Evolutionary conservation across 2,329 filamentous ascomycete genomes (phyloP).

Genomic region (Paecilomyces dactylethromorphus): DNA sequence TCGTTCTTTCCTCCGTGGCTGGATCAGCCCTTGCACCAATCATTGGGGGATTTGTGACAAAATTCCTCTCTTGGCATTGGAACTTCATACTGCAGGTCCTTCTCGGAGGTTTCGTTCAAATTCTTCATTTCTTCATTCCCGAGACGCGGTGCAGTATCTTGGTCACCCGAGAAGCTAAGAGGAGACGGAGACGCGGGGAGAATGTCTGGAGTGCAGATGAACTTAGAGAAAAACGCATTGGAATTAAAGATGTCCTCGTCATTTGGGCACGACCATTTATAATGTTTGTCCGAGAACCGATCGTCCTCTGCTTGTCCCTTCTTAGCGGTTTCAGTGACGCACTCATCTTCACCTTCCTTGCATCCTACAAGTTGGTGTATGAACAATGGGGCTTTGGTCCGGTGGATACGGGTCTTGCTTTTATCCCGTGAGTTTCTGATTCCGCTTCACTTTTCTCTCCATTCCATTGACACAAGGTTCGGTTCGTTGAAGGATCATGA

Average conservation of each 20-base stretch:
- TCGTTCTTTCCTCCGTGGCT: conserved; percentile 52
- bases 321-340: conserved; percentile 60
- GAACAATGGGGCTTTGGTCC: conserved; percentile 52
- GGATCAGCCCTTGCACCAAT: conserved; percentile 45
- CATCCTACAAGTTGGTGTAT: conserved; percentile 56
- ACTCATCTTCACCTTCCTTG: conserved; percentile 61
- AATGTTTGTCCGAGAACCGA: conserved; percentile 60
- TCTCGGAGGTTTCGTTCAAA: conserved; percentile 48
- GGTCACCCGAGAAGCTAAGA: conserved; percentile 53
- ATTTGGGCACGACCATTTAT: conserved; percentile 57
- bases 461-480: background rate
- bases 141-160: conserved; percentile 55
- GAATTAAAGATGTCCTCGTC: conserved; percentile 48
- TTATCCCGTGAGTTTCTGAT: conserved; percentile 41
- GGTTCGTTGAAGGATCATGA: conserved; percentile 31
- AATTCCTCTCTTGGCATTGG: conserved; percentile 49
- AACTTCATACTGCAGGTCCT: conserved; percentile 60
- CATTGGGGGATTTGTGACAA: conserved; percentile 48
- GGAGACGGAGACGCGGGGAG: conserved; percentile 47
- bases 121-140: conserved; percentile 44
- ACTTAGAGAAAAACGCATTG: conserved; percentile 52
- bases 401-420: conserved; percentile 44
- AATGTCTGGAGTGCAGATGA: conserved; percentile 70
- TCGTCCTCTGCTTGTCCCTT: conserved; percentile 55
- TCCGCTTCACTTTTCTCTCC: background rate